These are phyloP conservation scores for Tremellales sp. DNA, from an alignment of 1,284 basidiomycete genomes.

Conservation along the genomic window DNA sequence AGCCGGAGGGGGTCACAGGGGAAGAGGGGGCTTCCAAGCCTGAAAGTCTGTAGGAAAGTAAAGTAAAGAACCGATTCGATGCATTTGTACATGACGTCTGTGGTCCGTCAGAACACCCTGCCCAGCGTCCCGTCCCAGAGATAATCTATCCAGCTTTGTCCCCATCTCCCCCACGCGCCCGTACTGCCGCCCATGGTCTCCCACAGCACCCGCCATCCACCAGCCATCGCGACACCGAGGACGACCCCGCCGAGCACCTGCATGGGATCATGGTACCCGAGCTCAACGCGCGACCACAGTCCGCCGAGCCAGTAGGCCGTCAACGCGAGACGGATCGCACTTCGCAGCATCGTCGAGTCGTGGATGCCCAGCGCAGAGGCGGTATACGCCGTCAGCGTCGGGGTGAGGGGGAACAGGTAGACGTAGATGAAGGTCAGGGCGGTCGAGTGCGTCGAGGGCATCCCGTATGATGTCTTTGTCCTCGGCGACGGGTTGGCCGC, in stretches of 20 bases:
- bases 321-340: constrained; percentile 16
- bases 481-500: constrained; percentile 12
- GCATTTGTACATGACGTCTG: not conserved
- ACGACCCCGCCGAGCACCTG: constrained; percentile 67
- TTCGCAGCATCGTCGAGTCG: constrained; percentile 39
- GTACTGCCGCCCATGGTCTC: constrained; percentile 1
- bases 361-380: constrained; percentile 1
- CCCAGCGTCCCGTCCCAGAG: constrained; percentile 15
- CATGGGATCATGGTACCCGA: constrained; percentile 73
- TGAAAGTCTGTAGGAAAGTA: no score
- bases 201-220: constrained; percentile 53
- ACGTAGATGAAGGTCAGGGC: constrained; percentile 66
- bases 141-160: constrained; percentile 19
- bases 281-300: constrained; percentile 66
- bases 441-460: constrained; percentile 86
- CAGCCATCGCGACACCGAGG: constrained; percentile 59
- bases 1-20: constrained; percentile 2
- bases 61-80: not conserved
- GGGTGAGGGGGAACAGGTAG: constrained; percentile 61
- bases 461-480: constrained; percentile 54
- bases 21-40: constrained; percentile 8
- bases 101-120: constrained; percentile 2
- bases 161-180: not conserved
- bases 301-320: constrained; percentile 48
- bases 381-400: constrained; percentile 47